A percentile compares a stretch with the other conserved stretches of the same genome.
These are phyloP conservation scores for Cucurbita moschata DNA, from an alignment of 306 rosid genomes.

Conservation along the genomic window DNA sequence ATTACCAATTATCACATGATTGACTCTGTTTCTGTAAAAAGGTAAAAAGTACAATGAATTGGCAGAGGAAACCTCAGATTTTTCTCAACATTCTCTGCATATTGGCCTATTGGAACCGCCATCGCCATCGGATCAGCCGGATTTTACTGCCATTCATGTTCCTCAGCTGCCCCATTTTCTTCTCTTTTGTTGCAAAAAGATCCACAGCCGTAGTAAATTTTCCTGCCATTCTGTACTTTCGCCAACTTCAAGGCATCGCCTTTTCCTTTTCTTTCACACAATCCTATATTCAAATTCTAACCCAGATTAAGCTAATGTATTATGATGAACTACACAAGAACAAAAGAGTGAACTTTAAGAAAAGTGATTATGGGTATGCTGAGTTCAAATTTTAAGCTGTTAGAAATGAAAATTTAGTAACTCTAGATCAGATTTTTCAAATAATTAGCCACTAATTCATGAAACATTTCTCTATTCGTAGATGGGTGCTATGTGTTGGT, in stretches of 20 bases:
- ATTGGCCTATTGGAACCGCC: background rate
- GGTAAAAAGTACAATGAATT: background rate
- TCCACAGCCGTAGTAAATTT: background rate
- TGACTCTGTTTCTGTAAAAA: background rate
- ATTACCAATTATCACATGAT: slow-evolving; percentile 2
- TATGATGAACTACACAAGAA: background rate
- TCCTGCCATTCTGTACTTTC: background rate
- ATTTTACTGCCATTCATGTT: background rate
- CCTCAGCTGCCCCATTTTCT: background rate
- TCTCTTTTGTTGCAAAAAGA: background rate
- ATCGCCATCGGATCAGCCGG: background rate
- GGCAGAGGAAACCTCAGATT: background rate
- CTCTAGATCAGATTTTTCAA: slow-evolving; percentile 1
- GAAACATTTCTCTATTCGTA: slow-evolving; percentile 26
- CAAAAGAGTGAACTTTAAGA: background rate
- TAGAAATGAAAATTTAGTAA: background rate
- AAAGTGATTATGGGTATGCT: background rate
- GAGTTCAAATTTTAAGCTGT: background rate
- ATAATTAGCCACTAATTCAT: background rate
- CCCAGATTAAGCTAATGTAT: too few relatives aligned
- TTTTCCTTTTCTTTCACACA: background rate
- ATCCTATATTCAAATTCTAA: background rate
- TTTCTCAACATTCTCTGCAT: background rate
- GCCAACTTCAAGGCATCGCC: slow-evolving; percentile 2
- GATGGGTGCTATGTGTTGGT: slow-evolving; percentile 49